A percentile compares a stretch with the other conserved stretches of the same genome.
phyloP scores from a whole-genome alignment of 768 basidiomycete species.

The Mycena pura region DNA sequence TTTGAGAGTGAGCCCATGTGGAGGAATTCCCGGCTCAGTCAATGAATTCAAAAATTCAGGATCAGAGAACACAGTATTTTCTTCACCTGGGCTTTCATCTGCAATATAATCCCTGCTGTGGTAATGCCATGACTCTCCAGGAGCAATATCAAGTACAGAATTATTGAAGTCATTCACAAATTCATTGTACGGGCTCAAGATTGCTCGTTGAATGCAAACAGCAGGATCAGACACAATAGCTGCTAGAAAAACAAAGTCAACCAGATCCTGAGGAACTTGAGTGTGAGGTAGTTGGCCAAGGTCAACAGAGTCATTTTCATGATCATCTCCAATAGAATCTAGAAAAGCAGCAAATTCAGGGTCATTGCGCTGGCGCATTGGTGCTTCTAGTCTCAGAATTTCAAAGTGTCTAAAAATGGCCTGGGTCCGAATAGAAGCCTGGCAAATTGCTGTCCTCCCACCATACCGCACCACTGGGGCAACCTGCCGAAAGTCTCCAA shows the following conservation, averaged over 20 bases:
- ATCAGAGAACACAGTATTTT: neutral
- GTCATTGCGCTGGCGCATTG: conserved; percentile 1
- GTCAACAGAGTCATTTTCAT: neutral
- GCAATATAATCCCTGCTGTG: neutral
- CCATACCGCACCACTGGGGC: neutral
- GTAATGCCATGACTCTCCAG: neutral
- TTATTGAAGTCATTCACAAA: neutral
- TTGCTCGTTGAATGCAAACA: neutral
- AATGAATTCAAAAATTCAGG: neutral
- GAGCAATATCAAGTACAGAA: neutral
- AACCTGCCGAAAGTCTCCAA: neutral
- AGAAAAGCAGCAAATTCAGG: conserved; percentile 1
- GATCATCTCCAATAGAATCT: neutral
- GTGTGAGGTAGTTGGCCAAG: neutral
- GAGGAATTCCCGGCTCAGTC: neutral
- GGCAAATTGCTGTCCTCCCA: neutral
- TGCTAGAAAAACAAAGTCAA: neutral
- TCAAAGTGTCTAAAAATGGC: neutral
- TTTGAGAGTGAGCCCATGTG: neutral
- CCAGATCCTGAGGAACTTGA: neutral
- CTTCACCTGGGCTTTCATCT: no score
- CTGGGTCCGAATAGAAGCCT: neutral
- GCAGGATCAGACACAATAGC: neutral
- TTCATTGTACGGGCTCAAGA: no score
- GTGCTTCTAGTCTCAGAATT: neutral